phyloP scores from a whole-genome alignment of 164 flowering plant species.

The Echeveria elegans region DNA sequence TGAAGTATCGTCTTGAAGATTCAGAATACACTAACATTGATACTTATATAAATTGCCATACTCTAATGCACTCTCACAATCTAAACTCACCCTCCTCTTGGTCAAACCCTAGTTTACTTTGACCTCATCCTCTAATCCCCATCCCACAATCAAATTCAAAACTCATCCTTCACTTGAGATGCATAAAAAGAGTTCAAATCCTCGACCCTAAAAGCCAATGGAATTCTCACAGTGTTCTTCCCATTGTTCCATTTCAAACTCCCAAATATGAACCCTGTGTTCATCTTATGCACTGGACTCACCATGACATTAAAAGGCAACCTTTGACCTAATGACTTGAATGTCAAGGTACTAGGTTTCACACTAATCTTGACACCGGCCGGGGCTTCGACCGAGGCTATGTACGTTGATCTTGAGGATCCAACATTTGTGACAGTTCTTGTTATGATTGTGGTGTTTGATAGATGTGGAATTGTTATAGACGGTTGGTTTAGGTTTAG shows the following conservation, averaged over 20 bases:
- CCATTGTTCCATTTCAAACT: constrained; percentile 26
- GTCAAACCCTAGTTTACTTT: too few relatives aligned
- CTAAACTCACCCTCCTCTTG: too few relatives aligned
- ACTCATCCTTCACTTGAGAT: background rate
- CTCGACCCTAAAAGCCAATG: constrained; percentile 23
- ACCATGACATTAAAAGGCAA: constrained; percentile 17
- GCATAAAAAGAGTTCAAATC: background rate
- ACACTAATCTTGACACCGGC: constrained; percentile 15
- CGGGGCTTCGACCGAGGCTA: constrained; percentile 19
- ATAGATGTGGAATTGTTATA: constrained; percentile 25
- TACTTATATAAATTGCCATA: too few relatives aligned
- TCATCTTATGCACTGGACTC: constrained; percentile 11
- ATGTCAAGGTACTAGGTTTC: constrained; percentile 17
- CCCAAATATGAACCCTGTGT: constrained; percentile 23
- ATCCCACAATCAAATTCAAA: too few relatives aligned
- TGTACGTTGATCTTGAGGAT: constrained; percentile 14
- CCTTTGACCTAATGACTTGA: constrained; percentile 15
- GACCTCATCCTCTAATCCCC: too few relatives aligned
- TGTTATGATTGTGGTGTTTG: constrained; percentile 16
- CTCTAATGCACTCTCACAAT: too few relatives aligned
- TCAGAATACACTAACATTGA: too few relatives aligned
- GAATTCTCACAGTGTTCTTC: constrained; percentile 22
- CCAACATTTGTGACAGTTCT: constrained; percentile 35
- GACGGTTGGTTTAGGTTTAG: constrained; percentile 27
- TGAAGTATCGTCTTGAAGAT: too few relatives aligned